Evolutionary conservation across 2,329 filamentous ascomycete species (phyloP), one percentile per base, ranked within the genome.

Genomic region (Colletotrichum echinochloae): DNA sequence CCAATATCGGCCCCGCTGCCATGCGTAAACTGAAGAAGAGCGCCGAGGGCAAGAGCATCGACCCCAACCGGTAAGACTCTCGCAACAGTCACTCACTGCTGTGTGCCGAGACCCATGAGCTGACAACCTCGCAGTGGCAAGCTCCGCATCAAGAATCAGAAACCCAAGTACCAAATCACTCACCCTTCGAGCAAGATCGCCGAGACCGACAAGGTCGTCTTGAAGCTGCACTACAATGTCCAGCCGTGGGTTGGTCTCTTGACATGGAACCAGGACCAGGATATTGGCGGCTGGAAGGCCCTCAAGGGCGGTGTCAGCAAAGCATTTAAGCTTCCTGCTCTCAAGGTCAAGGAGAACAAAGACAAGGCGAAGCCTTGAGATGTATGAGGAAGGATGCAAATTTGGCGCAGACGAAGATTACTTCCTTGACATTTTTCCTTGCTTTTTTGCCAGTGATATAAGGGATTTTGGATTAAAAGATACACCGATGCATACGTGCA

Each of bases 121-220:
- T 55, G 65, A 73, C 20, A 60, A 72, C 52, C 63, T 8, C 60
- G 68, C 69, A 90, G 91, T 7, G 95, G 95, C 37, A 87, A 92
- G 63, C 83, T 98, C 48, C 87, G 89, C 67, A 87, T 98, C 74
- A 90, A 90, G 78, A 95, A 95, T 81, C 94, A 97, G 80, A 92
- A 91, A 78, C 93, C 95, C 3, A 99, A 99, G 82, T 99, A 99
- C 85, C 94, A 97, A 79, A 96, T 99, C 82, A 97, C 95, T 5
- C 94, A 98, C 80, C 93, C 95, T 14, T 88, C 88, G 14, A 93
- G 95, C 72, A 91, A 90, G 80, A 87, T 98, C 74, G 92, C 93
- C 55, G 87, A 92, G 77, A 86, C 90, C 59, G 84, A 87, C 60
- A 90, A 96, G 79, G 94, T 95, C 66, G 91, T 89, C 37, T 84